A percentile compares a stretch with the other conserved stretches of the same genome.
These are phyloP conservation scores for Usnea hakonensis DNA, from an alignment of 495 filamentous ascomycete species.

Conservation along the genomic window DNA sequence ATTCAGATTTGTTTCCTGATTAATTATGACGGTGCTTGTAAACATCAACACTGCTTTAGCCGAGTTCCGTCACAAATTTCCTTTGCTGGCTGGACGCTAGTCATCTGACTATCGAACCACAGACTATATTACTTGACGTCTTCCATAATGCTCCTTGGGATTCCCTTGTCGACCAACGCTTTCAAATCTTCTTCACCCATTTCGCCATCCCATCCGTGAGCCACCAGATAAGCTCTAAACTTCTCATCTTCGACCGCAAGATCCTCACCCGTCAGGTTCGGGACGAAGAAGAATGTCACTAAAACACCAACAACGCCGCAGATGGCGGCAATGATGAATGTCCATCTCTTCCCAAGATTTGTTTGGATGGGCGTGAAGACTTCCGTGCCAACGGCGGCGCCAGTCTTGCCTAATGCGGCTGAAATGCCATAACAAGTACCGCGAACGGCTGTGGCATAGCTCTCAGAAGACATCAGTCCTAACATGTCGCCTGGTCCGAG, in stretches of 20 bases:
- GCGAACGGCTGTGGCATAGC: constrained; percentile 43
- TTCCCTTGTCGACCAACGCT: constrained; percentile 28
- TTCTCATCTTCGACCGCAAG: constrained; percentile 35
- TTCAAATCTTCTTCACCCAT: constrained; percentile 40
- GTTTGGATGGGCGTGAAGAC: constrained; percentile 41
- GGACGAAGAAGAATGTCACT: constrained; percentile 46
- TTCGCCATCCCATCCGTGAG: constrained; percentile 40
- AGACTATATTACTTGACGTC: not conserved
- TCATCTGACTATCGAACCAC: too few relatives aligned
- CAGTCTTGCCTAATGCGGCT: constrained; percentile 46
- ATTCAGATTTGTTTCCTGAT: too few relatives aligned
- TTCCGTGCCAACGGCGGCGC: constrained; percentile 46
- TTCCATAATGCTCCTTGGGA: constrained; percentile 7
- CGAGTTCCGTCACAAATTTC: not conserved
- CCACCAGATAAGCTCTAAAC: constrained; percentile 41
- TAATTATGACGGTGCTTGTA: too few relatives aligned
- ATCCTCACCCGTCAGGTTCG: constrained; percentile 41
- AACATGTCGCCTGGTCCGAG: constrained; percentile 47
- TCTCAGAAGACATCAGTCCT: constrained; percentile 42
- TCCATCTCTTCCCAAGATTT: constrained; percentile 42
- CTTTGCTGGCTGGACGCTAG: not conserved
- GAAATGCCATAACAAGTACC: constrained; percentile 46
- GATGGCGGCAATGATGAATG: constrained; percentile 47
- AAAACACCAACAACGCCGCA: constrained; percentile 44
- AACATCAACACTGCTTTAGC: too few relatives aligned